Evolutionary conservation across 345 rosid genomes (phyloP).

Genomic region (Sisymbrium irio): DNA sequence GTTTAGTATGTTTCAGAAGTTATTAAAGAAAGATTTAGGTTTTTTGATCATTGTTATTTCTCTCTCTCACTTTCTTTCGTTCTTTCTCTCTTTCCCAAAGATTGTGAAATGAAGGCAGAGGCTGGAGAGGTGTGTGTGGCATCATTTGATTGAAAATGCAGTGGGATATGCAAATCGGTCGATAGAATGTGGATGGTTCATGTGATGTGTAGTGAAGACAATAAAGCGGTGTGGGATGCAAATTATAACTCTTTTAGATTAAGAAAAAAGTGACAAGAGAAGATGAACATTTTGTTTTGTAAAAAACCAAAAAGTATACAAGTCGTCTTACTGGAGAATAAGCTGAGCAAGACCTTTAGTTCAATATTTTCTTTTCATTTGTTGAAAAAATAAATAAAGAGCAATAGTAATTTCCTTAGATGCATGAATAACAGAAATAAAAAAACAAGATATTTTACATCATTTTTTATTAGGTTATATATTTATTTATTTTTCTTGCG

Average conservation of each 20-base stretch:
- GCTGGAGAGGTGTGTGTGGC: constrained; percentile 87
- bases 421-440: no score
- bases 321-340: constrained; percentile 2
- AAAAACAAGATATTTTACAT: no score
- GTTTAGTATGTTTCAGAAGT: background rate
- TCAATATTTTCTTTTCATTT: constrained; percentile 9
- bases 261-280: background rate
- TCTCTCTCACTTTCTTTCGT: background rate
- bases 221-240: constrained; percentile 71
- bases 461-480: no score
- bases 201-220: constrained; percentile 76
- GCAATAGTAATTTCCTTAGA: no score
- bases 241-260: constrained; percentile 33
- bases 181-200: constrained; percentile 81
- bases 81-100: constrained; percentile 32
- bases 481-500: no score
- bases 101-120: constrained; percentile 91
- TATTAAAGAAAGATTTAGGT: background rate
- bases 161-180: constrained; percentile 89
- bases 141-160: constrained; percentile 96
- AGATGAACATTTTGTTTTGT: constrained; percentile 13
- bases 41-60: background rate
- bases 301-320: constrained; percentile 15
- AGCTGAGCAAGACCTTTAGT: background rate
- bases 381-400: no score